Base-by-base conservation (phyloP, 192 early-diverging fungal species). In the Coemansia asiatica region DNA sequence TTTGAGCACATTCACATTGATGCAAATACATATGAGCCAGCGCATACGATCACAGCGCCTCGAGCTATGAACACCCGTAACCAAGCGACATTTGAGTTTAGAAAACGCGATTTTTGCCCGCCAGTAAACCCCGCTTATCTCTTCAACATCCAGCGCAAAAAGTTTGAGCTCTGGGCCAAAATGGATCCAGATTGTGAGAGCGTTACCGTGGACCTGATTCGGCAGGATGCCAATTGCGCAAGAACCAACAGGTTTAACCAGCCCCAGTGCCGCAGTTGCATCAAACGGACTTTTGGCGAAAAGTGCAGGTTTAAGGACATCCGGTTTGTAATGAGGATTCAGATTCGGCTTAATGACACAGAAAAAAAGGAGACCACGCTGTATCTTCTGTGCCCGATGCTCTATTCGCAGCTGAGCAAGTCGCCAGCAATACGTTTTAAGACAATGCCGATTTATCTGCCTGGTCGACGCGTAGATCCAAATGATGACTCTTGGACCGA, bases 261-360 rank as follows among this genome's bases (percentile, higher is more conserved):
- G 44, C 65, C 74, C 27, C 68, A 68, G 53, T 76, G 74, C 38
- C 69, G 74, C 12, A 54, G 64, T 1, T 76, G 74, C 29, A 76
- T 76, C 53, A 31, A 56, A 18, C 64, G 74, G 9, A 18, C 48
- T 1, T 28, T 33, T 21, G 69, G 66, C 18, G 56, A 67, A 18
- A 49, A 48, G 6, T 76, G 74, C 46, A 40, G 65, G 9, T 76
- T 71, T 26, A 40, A 26, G 8, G 31, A 46, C 22, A 38, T 76
- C 23, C 65, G 74, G 9, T 68, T 71, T 38, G 48, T 66, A 0
- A 64, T 68, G 5, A 40, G 60, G 60, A 53, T 76, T n/a, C 53
- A n/a, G 21, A 67, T 76, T 40, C 56, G 60, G 56, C 54, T 71
- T 27, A 23, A 22, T 8, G 62, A 64, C 33, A 61, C 64, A 18